These are phyloP conservation scores for Wickerhamiella kazuoi DNA, from an alignment of 805 yeast species.

Conservation along the genomic window DNA sequence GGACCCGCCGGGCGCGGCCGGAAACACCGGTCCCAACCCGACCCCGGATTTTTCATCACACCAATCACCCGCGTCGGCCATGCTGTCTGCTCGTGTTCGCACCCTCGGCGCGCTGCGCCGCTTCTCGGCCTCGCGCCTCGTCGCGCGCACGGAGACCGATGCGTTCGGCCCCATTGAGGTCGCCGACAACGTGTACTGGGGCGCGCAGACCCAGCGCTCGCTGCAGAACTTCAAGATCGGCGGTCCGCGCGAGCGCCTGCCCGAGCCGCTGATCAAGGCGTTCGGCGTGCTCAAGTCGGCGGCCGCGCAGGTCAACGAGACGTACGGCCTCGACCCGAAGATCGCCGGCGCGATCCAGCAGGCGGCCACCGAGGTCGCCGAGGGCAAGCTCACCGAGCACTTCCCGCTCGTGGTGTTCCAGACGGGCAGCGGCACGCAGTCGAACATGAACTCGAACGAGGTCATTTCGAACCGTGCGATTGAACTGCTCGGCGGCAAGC, in stretches of 20 bases:
- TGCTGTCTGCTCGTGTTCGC: background rate
- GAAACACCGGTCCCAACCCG: background rate
- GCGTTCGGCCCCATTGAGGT: conserved; percentile 96
- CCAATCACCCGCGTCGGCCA: background rate
- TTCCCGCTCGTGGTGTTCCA: conserved; percentile 98
- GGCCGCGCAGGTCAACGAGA: conserved; percentile 77
- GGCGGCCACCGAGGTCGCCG: conserved; percentile 90
- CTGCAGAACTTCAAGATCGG: conserved; percentile 90
- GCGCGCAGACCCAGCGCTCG: conserved; percentile 91
- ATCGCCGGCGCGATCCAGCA: conserved; percentile 68
- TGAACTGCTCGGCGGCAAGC: conserved; percentile 78
- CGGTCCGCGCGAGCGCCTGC: conserved; percentile 77
- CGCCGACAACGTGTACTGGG: conserved; percentile 77
- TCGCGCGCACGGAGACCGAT: conserved; percentile 65
- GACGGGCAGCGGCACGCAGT: conserved; percentile 97
- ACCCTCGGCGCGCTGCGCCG: conserved; percentile 1
- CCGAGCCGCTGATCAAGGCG: conserved; percentile 76
- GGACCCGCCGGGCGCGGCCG: background rate
- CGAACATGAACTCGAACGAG: conserved; percentile 98
- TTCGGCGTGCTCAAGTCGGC: conserved; percentile 91
- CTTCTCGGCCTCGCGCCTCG: conserved; percentile 12
- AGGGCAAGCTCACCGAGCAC: conserved; percentile 81
- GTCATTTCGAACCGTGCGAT: conserved; percentile 97
- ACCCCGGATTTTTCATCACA: background rate
- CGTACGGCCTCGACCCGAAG: conserved; percentile 74